A percentile compares a stretch with the other conserved stretches of the same genome.
These are phyloP conservation scores for Stephanodiscus triporus DNA, from an alignment of 108 stramenopile genomes.

Conservation along the genomic window DNA sequence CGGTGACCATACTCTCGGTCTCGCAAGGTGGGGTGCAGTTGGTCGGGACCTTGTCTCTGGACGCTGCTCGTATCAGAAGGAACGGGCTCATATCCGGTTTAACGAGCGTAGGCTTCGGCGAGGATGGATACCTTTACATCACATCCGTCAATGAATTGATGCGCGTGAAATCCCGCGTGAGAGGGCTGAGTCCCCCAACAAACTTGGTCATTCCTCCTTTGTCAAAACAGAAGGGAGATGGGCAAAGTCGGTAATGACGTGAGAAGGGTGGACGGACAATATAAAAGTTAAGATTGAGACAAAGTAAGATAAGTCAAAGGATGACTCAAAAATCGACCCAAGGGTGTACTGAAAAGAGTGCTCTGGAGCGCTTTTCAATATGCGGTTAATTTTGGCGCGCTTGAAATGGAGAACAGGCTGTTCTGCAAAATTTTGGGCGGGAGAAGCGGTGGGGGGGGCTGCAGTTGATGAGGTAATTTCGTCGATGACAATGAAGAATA, in stretches of 20 bases:
- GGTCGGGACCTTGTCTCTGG: conserved; percentile 36
- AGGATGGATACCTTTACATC: conserved; percentile 71
- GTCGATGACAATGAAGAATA: no score
- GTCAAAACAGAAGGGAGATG: conserved; percentile 3
- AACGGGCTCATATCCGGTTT: background rate
- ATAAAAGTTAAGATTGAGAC: no score
- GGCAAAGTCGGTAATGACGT: background rate
- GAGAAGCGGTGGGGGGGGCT: no score
- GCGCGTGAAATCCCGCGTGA: conserved; percentile 52
- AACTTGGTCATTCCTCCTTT: conserved; percentile 44
- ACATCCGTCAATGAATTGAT: conserved; percentile 48
- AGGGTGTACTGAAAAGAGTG: no score
- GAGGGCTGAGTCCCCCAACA: conserved; percentile 45
- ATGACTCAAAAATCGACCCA: no score
- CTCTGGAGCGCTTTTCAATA: no score
- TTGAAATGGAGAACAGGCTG: no score
- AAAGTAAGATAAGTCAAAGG: no score
- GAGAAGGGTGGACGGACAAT: no score
- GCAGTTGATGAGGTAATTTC: no score
- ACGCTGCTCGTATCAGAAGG: background rate
- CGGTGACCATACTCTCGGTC: conserved; percentile 21
- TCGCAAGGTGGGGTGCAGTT: conserved; percentile 19
- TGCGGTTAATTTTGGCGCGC: no score
- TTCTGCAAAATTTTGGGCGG: no score
- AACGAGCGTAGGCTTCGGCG: conserved; percentile 60